Base-by-base conservation (phyloP, 441 rosid species). In the Arabidopsis hybrid region DNA sequence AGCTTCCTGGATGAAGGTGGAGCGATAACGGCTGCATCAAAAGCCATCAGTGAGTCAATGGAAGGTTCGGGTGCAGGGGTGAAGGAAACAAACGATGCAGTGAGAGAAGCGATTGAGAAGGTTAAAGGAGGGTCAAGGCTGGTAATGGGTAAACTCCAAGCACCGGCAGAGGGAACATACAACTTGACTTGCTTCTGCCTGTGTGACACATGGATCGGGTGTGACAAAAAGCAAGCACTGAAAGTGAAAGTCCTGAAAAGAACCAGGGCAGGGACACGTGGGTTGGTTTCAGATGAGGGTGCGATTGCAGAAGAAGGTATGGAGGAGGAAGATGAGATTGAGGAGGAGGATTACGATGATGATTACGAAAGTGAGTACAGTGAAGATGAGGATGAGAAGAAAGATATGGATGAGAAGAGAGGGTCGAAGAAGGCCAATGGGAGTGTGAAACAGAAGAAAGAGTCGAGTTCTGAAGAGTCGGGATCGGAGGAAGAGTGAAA, bases 281-380 rank as follows among this genome's bases (percentile, higher is more conserved):
- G 89, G 14, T 35, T 75, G 11, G 71, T 84, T 8, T 69, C 88
- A 12, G 97, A 92, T 17, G 97, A 95, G 80, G 93, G 95, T 63
- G 83, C 83, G 3, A 36, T 83, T 43, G 79, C 85, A 68, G 99
- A 92, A 76, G 97, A 95, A 45, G 99, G 97, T 50, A 66, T 84
- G 46, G 99, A 95, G 73, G 97, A 95, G 84, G 99, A 92, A 80
- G 99, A 92, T 78, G 97, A 90, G 86, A 80, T 75, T 14, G 94
- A 90, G 40, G 97, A 95, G 69, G 99, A 91, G 83, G 94, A 88
- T 17, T 89, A 86, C 9, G 53, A 49, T 13, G 97, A 87, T 17
- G 98, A 95, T 83, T 92, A 92, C 31, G 99, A 92, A 84, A 92
- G 97, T 40, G 97, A 92, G 75, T 92, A 92, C 79, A 91, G 97